phyloP scores from a whole-genome alignment of 2,329 filamentous ascomycete genomes.

The Talaromyces marneffei region DNA sequence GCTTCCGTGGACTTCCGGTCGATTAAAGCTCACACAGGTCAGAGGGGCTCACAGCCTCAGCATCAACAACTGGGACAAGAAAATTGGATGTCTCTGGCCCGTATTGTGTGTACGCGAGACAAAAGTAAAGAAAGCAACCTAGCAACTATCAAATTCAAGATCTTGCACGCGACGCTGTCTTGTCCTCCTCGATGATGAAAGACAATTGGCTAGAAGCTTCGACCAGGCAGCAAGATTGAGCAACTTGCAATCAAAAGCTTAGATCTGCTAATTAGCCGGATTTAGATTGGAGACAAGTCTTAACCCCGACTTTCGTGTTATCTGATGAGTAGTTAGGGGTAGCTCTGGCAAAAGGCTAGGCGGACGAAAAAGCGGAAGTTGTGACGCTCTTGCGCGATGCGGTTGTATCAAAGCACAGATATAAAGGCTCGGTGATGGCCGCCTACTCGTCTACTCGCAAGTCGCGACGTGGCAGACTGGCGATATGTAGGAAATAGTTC shows the following conservation, averaged over 20 bases:
- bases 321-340: neutral
- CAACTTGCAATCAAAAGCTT: neutral
- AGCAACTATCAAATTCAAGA: neutral
- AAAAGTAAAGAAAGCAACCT: neutral
- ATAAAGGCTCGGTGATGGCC: neutral
- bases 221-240: conserved; percentile 1
- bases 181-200: neutral
- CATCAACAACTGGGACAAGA: neutral
- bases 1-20: neutral
- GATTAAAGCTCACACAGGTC: neutral
- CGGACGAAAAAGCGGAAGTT: neutral
- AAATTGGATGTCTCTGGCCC: neutral
- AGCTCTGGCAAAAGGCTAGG: neutral
- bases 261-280: neutral
- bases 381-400: neutral
- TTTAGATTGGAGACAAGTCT: neutral
- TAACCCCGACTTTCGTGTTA: neutral
- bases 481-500: no score
- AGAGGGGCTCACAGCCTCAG: neutral
- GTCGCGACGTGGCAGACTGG: neutral
- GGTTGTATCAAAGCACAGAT: neutral
- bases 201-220: neutral
- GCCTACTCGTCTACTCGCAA: neutral
- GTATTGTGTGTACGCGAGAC: neutral
- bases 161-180: neutral